phyloP scores from a whole-genome alignment of 2,329 filamentous ascomycete species.

The Diaporthe helianthi region DNA sequence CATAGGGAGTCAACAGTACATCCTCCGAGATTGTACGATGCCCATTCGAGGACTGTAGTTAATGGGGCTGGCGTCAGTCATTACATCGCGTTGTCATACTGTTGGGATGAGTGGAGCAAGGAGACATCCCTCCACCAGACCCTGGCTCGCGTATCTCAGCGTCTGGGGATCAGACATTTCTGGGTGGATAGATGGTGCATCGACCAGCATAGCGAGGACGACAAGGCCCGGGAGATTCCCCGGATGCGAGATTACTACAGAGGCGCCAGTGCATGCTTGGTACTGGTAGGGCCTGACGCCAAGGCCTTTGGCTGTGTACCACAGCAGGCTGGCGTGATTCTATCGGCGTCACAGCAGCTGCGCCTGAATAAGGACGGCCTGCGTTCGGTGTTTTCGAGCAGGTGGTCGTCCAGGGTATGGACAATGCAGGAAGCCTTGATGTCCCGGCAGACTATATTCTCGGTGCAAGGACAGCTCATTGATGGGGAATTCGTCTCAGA shows the following conservation, averaged over 20 bases:
- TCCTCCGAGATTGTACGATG: background rate
- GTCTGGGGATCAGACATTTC: background rate
- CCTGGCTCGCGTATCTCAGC: background rate
- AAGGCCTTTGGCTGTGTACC: background rate
- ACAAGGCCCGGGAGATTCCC: conserved; percentile 1
- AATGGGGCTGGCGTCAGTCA: background rate
- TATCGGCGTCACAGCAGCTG: conserved; percentile 8
- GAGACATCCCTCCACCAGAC: background rate
- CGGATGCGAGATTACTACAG: background rate
- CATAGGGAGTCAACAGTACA: background rate
- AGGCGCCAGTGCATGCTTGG: background rate
- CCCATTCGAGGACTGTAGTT: background rate
- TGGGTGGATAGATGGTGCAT: conserved; percentile 14
- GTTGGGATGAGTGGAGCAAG: background rate
- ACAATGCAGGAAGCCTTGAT: conserved; percentile 10
- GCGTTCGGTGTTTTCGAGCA: background rate
- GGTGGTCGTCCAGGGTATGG: background rate
- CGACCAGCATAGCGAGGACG: background rate
- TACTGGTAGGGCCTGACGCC: background rate
- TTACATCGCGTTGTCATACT: conserved; percentile 4
- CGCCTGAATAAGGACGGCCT: background rate
- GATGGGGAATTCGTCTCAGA: background rate
- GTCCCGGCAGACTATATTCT: background rate
- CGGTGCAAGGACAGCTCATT: background rate
- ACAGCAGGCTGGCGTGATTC: background rate